Percentiles rank a stretch among this genome's conserved stretches.
These are phyloP conservation scores for Chlorophyllum brunneum DNA, from an alignment of 768 basidiomycete genomes.

Conservation along the genomic window DNA sequence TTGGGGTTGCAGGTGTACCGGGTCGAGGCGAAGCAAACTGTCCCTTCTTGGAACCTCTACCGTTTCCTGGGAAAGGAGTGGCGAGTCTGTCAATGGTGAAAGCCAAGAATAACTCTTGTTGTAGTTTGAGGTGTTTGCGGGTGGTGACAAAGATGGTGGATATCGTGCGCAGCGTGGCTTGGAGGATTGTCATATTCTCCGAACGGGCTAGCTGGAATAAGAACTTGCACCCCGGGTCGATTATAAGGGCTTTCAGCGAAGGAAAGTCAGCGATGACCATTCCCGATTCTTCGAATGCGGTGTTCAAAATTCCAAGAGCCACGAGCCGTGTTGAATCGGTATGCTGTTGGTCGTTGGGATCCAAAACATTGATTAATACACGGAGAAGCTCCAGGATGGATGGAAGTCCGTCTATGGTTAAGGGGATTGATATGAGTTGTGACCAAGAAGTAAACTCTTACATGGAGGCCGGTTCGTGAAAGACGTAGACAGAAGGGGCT, in stretches of 20 bases:
- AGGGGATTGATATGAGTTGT: not conserved
- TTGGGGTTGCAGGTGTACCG: conserved; percentile 46
- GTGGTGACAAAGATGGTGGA: conserved; percentile 87
- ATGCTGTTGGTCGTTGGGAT: conserved; percentile 91
- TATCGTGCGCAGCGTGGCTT: conserved; percentile 78
- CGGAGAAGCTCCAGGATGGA: conserved; percentile 90
- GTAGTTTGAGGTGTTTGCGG: conserved; percentile 82
- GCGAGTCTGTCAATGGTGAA: conserved; percentile 92
- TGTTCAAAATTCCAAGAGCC: conserved; percentile 83
- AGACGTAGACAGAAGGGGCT: conserved; percentile 22
- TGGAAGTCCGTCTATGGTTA: conserved; percentile 72
- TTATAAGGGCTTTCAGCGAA: conserved; percentile 69
- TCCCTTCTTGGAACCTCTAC: conserved; percentile 16
- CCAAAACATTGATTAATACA: conserved; percentile 91
- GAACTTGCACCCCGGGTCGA: conserved; percentile 92
- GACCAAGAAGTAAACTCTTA: conserved; percentile 24
- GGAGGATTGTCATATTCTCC: conserved; percentile 77
- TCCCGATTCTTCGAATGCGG: conserved; percentile 84
- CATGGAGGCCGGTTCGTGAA: conserved; percentile 36
- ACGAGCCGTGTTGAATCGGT: conserved; percentile 93
- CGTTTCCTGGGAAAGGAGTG: conserved; percentile 40
- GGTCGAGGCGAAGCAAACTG: conserved; percentile 46
- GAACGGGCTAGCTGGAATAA: conserved; percentile 96
- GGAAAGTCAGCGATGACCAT: conserved; percentile 70
- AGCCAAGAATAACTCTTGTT: conserved; percentile 92